These are phyloP conservation scores for Penicillium sp. DNA, from an alignment of 2,329 filamentous ascomycete genomes.

Conservation along the genomic window DNA sequence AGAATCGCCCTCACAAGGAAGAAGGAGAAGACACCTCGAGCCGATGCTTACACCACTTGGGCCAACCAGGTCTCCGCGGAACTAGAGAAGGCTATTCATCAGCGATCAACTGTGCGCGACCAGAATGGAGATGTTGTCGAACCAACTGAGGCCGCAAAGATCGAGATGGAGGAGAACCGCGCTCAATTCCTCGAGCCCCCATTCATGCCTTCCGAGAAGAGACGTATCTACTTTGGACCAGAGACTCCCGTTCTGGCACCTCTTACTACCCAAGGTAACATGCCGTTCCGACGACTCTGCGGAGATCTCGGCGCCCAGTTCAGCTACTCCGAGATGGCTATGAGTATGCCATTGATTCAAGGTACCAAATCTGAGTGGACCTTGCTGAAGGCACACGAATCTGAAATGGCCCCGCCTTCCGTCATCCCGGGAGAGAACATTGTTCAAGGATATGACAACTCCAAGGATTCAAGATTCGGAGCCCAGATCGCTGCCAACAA, in stretches of 20 bases:
- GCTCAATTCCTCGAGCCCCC: conserved; percentile 84
- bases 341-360: conserved; percentile 85
- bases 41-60: conserved; percentile 77
- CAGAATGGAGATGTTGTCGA: conserved; percentile 6
- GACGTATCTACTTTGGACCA: conserved; percentile 86
- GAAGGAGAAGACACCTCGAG: conserved; percentile 68
- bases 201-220: conserved; percentile 88
- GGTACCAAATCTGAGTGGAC: conserved; percentile 94
- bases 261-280: conserved; percentile 92
- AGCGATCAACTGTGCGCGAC: conserved; percentile 32
- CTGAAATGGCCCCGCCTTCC: conserved; percentile 72
- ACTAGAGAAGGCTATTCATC: conserved; percentile 52
- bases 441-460: conserved; percentile 77
- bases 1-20: conserved; percentile 77
- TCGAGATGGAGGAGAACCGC: conserved; percentile 62
- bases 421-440: conserved; percentile 58
- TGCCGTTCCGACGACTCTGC: conserved; percentile 90
- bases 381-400: conserved; percentile 86
- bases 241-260: conserved; percentile 94
- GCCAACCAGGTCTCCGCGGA: conserved; percentile 64
- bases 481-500: conserved; percentile 92
- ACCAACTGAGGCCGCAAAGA: conserved; percentile 5
- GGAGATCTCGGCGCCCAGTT: conserved; percentile 85
- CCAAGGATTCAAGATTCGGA: conserved; percentile 82
- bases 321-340: conserved; percentile 98